Percentiles rank a stretch among this genome's conserved stretches.
Evolutionary conservation across 2,329 filamentous ascomycete species (phyloP).

Genomic region (Ceratocystis destructans): DNA sequence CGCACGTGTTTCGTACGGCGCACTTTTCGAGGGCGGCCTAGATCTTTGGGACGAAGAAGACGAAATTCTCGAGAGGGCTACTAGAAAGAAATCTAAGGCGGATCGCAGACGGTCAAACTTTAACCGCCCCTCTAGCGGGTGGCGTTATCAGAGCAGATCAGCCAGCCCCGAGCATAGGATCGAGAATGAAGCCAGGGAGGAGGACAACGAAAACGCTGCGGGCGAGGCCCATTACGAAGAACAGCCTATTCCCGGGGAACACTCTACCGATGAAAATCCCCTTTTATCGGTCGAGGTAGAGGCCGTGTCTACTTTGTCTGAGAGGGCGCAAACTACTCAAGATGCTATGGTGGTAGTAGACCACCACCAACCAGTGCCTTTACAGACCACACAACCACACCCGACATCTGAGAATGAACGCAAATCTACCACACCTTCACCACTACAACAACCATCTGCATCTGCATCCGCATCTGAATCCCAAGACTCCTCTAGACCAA

Average conservation of each 20-base stretch:
- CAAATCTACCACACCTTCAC: neutral
- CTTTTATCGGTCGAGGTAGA: neutral
- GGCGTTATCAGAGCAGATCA: conserved; percentile 61
- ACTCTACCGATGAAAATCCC: neutral
- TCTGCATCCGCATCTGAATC: neutral
- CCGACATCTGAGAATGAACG: neutral
- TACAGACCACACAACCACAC: neutral
- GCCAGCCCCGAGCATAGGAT: conserved; percentile 47
- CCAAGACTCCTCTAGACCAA: neutral
- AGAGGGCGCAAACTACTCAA: neutral
- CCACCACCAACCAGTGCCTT: neutral
- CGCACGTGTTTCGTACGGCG: conserved; percentile 53
- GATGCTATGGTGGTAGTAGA: neutral
- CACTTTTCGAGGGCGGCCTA: conserved; percentile 47
- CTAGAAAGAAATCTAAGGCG: conserved; percentile 41
- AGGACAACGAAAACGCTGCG: conserved; percentile 1
- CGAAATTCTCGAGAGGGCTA: conserved; percentile 27
- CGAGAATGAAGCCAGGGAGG: conserved; percentile 20
- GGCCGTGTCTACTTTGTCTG: neutral
- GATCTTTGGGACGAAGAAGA: conserved; percentile 57
- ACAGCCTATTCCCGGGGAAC: neutral
- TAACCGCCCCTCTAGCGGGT: conserved; percentile 50
- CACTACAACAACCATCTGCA: neutral
- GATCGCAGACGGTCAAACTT: conserved; percentile 23
- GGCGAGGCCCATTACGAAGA: neutral